phyloP scores from a whole-genome alignment of 257 asterid species.

The Gentiana macrophylla region DNA sequence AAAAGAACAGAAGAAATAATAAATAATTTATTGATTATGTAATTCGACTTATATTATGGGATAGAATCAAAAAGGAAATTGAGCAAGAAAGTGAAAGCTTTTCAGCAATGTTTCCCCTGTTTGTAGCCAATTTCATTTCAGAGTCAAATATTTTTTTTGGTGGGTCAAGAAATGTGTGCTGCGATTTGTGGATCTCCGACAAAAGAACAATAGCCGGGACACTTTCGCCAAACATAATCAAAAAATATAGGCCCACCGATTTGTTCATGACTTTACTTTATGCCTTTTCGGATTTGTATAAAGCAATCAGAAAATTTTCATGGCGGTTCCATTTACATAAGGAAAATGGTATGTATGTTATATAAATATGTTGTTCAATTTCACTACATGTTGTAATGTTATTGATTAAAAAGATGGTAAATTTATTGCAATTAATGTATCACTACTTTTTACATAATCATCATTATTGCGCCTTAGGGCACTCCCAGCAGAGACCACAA shows the following conservation, averaged over 20 bases:
- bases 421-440: too few relatives aligned
- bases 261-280: constrained; percentile 18
- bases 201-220: constrained; percentile 41
- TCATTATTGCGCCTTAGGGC: too few relatives aligned
- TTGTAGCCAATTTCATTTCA: constrained; percentile 13
- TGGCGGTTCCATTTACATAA: constrained; percentile 13
- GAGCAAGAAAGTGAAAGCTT: constrained; percentile 19
- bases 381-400: too few relatives aligned
- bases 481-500: too few relatives aligned
- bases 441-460: too few relatives aligned
- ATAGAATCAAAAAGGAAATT: too few relatives aligned
- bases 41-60: too few relatives aligned
- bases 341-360: constrained; percentile 8
- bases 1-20: too few relatives aligned
- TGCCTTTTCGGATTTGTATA: constrained; percentile 20
- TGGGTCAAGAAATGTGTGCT: not conserved
- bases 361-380: too few relatives aligned
- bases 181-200: constrained; percentile 45
- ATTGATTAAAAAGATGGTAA: too few relatives aligned
- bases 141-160: constrained; percentile 12
- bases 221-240: constrained; percentile 45
- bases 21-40: too few relatives aligned
- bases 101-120: constrained; percentile 4
- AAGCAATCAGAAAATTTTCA: constrained; percentile 13
- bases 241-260: constrained; percentile 44